Percentiles rank a stretch among this genome's conserved stretches.
These are phyloP conservation scores for Myriosclerotinia duriaeana DNA, from an alignment of 2,329 filamentous ascomycete genomes.

Conservation along the genomic window DNA sequence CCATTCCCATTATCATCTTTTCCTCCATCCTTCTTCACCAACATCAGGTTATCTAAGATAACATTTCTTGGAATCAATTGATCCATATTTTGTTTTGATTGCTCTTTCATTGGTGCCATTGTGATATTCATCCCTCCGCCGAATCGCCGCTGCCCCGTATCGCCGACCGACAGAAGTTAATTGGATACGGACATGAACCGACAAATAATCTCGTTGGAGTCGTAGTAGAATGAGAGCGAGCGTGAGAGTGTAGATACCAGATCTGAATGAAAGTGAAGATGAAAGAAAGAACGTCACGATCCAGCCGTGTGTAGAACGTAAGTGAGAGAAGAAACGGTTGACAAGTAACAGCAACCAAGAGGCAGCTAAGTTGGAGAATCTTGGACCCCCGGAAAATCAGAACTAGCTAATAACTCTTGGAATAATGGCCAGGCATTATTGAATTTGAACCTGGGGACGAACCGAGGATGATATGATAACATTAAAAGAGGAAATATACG, in stretches of 20 bases:
- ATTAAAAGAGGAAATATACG: constrained; percentile 4
- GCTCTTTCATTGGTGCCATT: constrained; percentile 39
- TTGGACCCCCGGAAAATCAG: constrained; percentile 20
- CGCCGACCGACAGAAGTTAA: constrained; percentile 33
- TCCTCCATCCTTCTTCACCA: constrained; percentile 22
- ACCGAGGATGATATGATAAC: neutral
- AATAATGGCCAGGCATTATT: constrained; percentile 13
- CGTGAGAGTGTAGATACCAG: constrained; percentile 17
- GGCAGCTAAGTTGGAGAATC: constrained; percentile 30
- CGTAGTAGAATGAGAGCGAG: constrained; percentile 22
- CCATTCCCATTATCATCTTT: neutral
- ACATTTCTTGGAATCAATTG: constrained; percentile 27
- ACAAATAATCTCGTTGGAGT: constrained; percentile 21
- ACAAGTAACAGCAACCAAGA: constrained; percentile 29
- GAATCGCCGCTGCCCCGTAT: constrained; percentile 29
- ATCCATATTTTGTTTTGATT: constrained; percentile 26
- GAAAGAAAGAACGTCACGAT: constrained; percentile 36
- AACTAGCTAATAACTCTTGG: constrained; percentile 19
- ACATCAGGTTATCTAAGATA: neutral
- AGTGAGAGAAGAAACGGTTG: constrained; percentile 27
- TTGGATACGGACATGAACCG: constrained; percentile 31
- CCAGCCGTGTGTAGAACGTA: constrained; percentile 39
- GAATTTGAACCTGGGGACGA: constrained; percentile 17
- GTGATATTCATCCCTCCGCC: constrained; percentile 38
- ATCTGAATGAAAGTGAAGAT: constrained; percentile 25